phyloP scores from a whole-genome alignment of 2,329 filamentous ascomycete species.

The Diaporthe batatas region DNA sequence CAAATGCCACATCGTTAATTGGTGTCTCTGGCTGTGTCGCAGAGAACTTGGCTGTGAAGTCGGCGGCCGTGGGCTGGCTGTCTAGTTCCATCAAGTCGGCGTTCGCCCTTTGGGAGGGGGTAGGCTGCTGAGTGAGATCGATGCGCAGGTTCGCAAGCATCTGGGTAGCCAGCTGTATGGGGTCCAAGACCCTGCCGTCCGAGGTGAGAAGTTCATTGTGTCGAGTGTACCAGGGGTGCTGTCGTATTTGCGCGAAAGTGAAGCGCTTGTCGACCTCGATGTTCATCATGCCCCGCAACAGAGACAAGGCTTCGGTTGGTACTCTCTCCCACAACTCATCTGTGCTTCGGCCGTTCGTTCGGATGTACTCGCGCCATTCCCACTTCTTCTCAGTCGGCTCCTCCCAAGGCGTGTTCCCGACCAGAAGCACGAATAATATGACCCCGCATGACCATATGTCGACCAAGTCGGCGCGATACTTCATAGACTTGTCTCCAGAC shows the following conservation, averaged over 20 bases:
- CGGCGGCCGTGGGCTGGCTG: conserved; percentile 50
- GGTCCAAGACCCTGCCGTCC: conserved; percentile 82
- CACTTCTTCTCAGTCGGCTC: conserved; percentile 88
- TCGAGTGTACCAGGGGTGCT: conserved; percentile 95
- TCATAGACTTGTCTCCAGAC: conserved; percentile 61
- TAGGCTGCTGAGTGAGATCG: conserved; percentile 80
- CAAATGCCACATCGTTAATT: conserved; percentile 80
- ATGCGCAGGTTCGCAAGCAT: conserved; percentile 95
- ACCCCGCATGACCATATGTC: conserved; percentile 99
- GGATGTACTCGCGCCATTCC: conserved; percentile 90
- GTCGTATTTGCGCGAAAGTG: conserved; percentile 85
- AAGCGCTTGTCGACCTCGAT: conserved; percentile 82
- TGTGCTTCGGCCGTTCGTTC: conserved; percentile 81
- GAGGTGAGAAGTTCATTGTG: conserved; percentile 80
- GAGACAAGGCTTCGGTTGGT: conserved; percentile 79
- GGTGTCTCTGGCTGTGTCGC: conserved; percentile 90
- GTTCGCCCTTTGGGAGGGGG: conserved; percentile 57
- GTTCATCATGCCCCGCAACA: conserved; percentile 94
- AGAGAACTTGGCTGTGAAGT: conserved; percentile 67
- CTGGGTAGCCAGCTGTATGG: conserved; percentile 87
- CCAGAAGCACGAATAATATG: conserved; percentile 94
- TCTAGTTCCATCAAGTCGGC: conserved; percentile 80
- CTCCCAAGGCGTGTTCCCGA: conserved; percentile 98
- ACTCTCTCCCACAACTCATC: conserved; percentile 89
- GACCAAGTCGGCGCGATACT: conserved; percentile 83